These are phyloP conservation scores for Eimeria praecox DNA, from an alignment of 169 alveolate genomes.

Conservation along the genomic window DNA sequence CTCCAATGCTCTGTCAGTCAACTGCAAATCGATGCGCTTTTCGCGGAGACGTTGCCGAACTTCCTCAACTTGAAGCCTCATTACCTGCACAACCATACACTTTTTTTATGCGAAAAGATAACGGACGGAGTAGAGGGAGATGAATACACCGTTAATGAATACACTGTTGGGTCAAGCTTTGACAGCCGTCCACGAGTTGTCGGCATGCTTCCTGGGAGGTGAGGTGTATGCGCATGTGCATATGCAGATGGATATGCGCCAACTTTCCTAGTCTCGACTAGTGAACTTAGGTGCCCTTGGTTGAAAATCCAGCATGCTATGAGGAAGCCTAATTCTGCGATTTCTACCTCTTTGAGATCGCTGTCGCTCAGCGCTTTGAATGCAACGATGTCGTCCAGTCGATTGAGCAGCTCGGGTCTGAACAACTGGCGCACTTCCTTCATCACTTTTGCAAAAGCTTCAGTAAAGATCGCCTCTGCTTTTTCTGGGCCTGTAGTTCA, in stretches of 20 bases:
- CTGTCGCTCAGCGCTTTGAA: slow-evolving; percentile 88
- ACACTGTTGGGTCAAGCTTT: neutral
- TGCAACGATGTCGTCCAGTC: slow-evolving; percentile 92
- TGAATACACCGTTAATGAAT: neutral
- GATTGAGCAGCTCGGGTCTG: slow-evolving; percentile 93
- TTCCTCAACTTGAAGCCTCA: slow-evolving; percentile 73
- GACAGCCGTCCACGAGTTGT: neutral
- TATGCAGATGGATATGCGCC: neutral
- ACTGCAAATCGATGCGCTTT: slow-evolving; percentile 11
- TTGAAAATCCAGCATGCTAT: neutral
- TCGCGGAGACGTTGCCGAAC: slow-evolving; percentile 54
- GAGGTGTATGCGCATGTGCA: neutral
- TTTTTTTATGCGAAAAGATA: neutral
- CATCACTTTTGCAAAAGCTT: slow-evolving; percentile 80
- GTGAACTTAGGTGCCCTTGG: neutral
- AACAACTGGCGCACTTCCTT: slow-evolving; percentile 89
- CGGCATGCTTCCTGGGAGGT: neutral
- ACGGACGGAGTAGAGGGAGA: neutral
- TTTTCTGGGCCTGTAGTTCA: slow-evolving; percentile 5
- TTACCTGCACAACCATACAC: slow-evolving; percentile 51
- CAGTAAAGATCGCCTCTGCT: neutral
- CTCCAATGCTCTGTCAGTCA: slow-evolving; percentile 48
- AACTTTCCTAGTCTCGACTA: neutral
- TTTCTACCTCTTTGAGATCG: slow-evolving; percentile 66
- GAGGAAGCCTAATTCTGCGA: neutral